Base-by-base conservation (phyloP, 148 eudicot genomes). In the Cornus suecica region DNA sequence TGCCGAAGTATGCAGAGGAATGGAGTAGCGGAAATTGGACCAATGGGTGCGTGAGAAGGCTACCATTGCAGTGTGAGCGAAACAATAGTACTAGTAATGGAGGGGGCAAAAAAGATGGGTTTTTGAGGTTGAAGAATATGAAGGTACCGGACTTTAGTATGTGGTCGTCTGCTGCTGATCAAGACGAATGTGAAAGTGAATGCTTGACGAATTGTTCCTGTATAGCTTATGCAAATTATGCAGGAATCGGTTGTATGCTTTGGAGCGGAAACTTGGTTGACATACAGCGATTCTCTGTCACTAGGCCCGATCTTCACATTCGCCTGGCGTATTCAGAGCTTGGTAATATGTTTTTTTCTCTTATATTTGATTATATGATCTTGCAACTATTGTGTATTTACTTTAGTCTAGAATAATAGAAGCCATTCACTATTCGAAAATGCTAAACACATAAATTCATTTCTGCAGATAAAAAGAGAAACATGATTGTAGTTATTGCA, bases 21-120 rank as follows among this genome's bases (percentile, higher is more conserved):
- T 91, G 94, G 93, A 80, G 48, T 34, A 67, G 29, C 18, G 87
- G 84, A 5, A 87, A 85, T 76, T 88, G 86, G 82, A 79, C 77
- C 26, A 27, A 82, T 62, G 96, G 96, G 27, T 91, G 92, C 73
- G 68, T 45, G 9, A 80, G 92, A 29, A 83, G 61, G 63, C 75
- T 75, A 2, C n/a, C 23, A 1, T 72, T 87, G 81, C 72, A 76
- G 63, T 91, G 92, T 70, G 77, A 56, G 30, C 77, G 64, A 27
- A 74, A 75, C 42, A 45, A 20, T 15, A 56, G 8, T 37, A 37
- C 41, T 23, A 66, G 66, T 23, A 65, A 27, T 26, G 64, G 20
- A 26, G 48, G 24, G 27, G 76, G 24, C 1, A 62, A 48, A 70
- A 64, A 52, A 75, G 94, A 92, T 24, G 84, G 80, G 52, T 87